Conservation (phyloP, 2,329 filamentous ascomycete genomes). For the Aspergillus terreus region DNA sequence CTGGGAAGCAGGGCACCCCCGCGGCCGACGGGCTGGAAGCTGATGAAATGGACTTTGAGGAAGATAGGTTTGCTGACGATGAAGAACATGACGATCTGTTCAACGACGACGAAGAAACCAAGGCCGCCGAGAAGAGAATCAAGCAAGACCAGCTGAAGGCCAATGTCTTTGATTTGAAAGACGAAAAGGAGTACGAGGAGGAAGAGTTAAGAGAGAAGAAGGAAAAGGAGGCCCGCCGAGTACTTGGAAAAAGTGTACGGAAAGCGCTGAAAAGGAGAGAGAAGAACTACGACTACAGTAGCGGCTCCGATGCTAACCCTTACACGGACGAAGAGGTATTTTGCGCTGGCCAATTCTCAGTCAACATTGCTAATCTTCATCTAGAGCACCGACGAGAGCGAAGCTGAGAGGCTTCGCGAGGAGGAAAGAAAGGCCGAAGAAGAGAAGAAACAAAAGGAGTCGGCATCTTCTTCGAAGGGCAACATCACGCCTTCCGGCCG, state of each 20-base stretch:
- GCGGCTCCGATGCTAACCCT: constrained; percentile 59
- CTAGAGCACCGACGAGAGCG: constrained; percentile 60
- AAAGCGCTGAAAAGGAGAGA: constrained; percentile 82
- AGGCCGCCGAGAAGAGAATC: constrained; percentile 67
- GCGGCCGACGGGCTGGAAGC: constrained; percentile 53
- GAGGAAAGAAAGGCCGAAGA: constrained; percentile 58
- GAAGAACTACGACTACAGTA: constrained; percentile 81
- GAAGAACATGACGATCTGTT: constrained; percentile 75
- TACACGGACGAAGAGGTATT: constrained; percentile 52
- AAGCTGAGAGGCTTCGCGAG: constrained; percentile 60
- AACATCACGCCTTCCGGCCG: constrained; percentile 63
- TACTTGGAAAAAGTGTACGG: constrained; percentile 70
- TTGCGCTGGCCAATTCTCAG: constrained; percentile 20
- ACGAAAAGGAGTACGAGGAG: constrained; percentile 67
- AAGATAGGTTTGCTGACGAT: constrained; percentile 79
- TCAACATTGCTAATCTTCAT: constrained; percentile 10
- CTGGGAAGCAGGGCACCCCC: constrained; percentile 42
- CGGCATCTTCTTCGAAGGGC: constrained; percentile 64
- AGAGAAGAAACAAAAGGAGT: constrained; percentile 50
- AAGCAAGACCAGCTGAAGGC: constrained; percentile 81
- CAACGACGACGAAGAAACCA: constrained; percentile 77
- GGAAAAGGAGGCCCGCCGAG: constrained; percentile 65
- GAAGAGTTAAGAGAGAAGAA: constrained; percentile 61
- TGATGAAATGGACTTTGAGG: constrained; percentile 65
- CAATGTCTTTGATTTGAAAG: constrained; percentile 75